These are phyloP conservation scores for Manihot esculenta DNA, from an alignment of 441 rosid species.

Conservation along the genomic window DNA sequence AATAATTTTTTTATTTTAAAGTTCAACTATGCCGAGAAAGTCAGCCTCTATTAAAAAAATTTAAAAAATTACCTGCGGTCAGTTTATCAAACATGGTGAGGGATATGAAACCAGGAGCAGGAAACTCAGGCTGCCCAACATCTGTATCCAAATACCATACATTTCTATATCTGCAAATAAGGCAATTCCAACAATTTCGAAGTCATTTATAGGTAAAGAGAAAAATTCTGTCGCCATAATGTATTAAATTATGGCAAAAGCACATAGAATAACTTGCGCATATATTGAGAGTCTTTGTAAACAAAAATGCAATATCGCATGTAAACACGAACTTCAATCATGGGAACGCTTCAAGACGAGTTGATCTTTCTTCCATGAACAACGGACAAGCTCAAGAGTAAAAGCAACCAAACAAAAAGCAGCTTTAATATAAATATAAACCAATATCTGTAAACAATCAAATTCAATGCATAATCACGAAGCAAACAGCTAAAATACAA, in stretches of 20 bases:
- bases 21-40: too few relatives aligned
- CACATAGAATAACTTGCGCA: not conserved
- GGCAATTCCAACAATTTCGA: not conserved
- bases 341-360: not conserved
- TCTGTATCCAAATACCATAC: slow-evolving; percentile 91
- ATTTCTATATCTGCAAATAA: slow-evolving; percentile 59
- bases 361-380: not conserved
- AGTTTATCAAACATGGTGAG: slow-evolving; percentile 66
- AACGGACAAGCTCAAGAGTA: not conserved
- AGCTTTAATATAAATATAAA: not conserved
- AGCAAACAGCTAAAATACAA: not conserved
- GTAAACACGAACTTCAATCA: not conserved
- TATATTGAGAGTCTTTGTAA: not conserved
- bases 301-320: not conserved
- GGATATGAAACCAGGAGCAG: slow-evolving; percentile 86
- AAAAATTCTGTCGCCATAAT: not conserved
- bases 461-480: slow-evolving; percentile 4
- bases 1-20: too few relatives aligned
- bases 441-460: not conserved
- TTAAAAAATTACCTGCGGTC: slow-evolving; percentile 54
- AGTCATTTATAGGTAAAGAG: not conserved
- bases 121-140: slow-evolving; percentile 95
- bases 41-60: too few relatives aligned
- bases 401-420: not conserved
- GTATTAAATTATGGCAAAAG: not conserved